Evolutionary conservation across 805 yeast species (phyloP), one percentile per base, ranked within the genome.

Genomic region (Starmerella apicola): DNA sequence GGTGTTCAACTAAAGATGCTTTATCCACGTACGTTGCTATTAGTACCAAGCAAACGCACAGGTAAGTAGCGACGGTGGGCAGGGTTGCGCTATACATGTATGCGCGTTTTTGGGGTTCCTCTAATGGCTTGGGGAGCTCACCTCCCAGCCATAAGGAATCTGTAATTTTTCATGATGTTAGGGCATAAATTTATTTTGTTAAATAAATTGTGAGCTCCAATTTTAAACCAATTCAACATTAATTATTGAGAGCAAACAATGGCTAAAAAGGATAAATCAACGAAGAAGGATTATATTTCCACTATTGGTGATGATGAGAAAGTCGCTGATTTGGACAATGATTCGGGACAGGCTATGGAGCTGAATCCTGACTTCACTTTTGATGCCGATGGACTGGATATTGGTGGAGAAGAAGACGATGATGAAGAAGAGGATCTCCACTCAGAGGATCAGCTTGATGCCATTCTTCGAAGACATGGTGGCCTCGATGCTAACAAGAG

Each of bases 391-490:
- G 72, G 67, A 21, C 23, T 34, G 16, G 77, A 37, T n/a, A 32
- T 42, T 5, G 38, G 52, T 18, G 50, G 53, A 10, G 28, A 46
- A 30, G 91, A 50, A 40, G 82, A 77, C 45, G 94, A 84, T 7
- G 34, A 32, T 20, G 72, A 70, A 46, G 82, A 77, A 45, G 94
- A 84, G 7, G 34, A 32, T 20, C 9, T 10, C 10, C 7, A n/a
- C 22, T 7, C 9, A 8, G 34, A 32, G 26, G 95, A 88, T 64
- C 39, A 43, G 22, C 67, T 88, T 45, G 95, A 88, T 53, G 76
- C 76, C 12, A 88, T 88, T 39, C 81, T 88, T 51, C 76, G 78
- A 62, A 71, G 86, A 59, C 86, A 82, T 52, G 94, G 95, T 58
- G 83, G 94, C 31, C 64, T 78, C 5, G 62, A 50, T n/a, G 54